Base-by-base conservation (phyloP, 2,329 filamentous ascomycete species). In the Neonectria coccinea region DNA sequence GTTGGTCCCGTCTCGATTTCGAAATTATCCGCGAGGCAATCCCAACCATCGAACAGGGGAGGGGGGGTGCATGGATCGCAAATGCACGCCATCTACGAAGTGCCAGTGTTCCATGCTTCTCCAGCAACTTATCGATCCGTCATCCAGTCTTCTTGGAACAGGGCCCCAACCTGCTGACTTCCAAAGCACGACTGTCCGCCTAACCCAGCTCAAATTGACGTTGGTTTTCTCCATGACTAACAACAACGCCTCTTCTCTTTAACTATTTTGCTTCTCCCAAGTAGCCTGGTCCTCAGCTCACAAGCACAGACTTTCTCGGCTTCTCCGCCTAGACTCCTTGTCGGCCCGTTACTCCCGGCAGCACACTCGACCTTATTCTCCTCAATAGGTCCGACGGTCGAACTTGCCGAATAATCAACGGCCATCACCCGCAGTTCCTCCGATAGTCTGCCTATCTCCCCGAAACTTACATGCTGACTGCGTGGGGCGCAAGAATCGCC, bases 331-430 rank as follows among this genome's bases (percentile, higher is more conserved):
- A 31, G 33, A 6, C 31, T 51, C 36, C 48, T n/a, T 59, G 42
- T 55, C 62, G 62, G 62, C 58, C 62, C 62, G 62, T 39, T 22
- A 29, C 48, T 47, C 62, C 62, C 56, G 56, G 42, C 42, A 12
- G 36, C 25, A 31, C 1, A 22, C 48, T 11, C 29, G 48, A n/a
- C n/a, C 10, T 12, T 51, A n/a, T 20, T 11, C 18, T 31, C 11
- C 22, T 31, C n/a, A 51, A 20, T 29, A 33, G n/a, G 18, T 33
- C 48, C 48, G 48, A 51, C 48, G 29, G 48, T 31, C 48, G 14
- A 33, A 33, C n/a, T 20, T 33, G 3, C 27, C n/a, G 48, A 29
- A 36, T 9, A n/a, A n/a, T 36, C 27, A 51, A 33, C 33, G 27
- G 48, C 29, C n/a, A 33, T n/a, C n/a, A 33, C 27, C 48, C 47